phyloP scores from a whole-genome alignment of 495 filamentous ascomycete genomes.

The Talaromyces adpressus region DNA sequence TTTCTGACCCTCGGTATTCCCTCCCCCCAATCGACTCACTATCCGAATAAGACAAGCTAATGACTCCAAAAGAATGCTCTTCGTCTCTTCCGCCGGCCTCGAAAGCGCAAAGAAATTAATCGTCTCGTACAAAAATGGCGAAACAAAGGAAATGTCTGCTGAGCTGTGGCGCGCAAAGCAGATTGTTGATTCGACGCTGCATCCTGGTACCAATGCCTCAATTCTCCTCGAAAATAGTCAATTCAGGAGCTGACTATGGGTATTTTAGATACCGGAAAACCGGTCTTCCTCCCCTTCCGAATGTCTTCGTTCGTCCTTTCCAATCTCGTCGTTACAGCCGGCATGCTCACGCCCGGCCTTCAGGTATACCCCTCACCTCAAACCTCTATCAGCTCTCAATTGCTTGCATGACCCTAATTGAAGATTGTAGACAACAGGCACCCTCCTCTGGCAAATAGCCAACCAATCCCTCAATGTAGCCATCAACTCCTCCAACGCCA shows the following conservation, averaged over 20 bases:
- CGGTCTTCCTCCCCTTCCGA: constrained; percentile 89
- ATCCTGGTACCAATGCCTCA: too few species aligned
- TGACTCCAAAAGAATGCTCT: constrained; percentile 55
- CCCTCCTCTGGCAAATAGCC: constrained; percentile 87
- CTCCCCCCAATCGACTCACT: background rate
- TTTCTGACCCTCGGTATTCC: constrained; percentile 92
- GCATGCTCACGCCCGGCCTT: constrained; percentile 90
- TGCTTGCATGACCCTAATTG: background rate
- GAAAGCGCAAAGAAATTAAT: constrained; percentile 76
- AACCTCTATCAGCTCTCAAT: background rate
- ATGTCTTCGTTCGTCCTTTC: constrained; percentile 96
- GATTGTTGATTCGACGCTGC: constrained; percentile 89
- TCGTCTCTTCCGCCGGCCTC: constrained; percentile 67
- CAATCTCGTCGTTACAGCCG: constrained; percentile 92
- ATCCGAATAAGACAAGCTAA: background rate
- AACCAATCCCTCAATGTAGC: constrained; percentile 98
- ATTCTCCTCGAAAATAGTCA: too few species aligned
- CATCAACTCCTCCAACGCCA: constrained; percentile 94
- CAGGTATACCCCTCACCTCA: constrained; percentile 41
- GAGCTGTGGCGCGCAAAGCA: constrained; percentile 95
- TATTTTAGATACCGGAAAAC: constrained; percentile 71
- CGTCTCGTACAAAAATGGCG: constrained; percentile 72
- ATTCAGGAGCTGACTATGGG: background rate
- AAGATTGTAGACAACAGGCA: constrained; percentile 63
- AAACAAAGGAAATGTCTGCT: constrained; percentile 70